These are phyloP conservation scores for Annulohypoxylon nitens DNA, from an alignment of 495 filamentous ascomycete genomes.

Conservation along the genomic window DNA sequence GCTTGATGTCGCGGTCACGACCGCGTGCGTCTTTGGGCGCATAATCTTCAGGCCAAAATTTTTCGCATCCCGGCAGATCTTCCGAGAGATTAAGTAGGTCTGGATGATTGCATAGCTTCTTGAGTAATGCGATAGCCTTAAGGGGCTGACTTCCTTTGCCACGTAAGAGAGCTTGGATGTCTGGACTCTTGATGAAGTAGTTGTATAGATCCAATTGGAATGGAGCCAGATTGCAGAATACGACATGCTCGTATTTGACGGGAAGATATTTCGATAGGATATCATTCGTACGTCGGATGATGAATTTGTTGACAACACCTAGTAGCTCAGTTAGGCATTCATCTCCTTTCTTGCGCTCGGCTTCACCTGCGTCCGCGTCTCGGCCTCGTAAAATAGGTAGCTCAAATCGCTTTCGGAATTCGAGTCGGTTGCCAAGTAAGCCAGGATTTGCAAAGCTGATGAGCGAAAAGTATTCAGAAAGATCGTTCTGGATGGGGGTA, in stretches of 20 bases:
- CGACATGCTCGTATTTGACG: constrained; percentile 99
- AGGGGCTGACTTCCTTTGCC: constrained; percentile 97
- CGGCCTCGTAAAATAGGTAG: constrained; percentile 92
- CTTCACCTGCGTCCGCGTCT: constrained; percentile 89
- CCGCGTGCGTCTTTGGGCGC: constrained; percentile 87
- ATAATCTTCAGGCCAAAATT: constrained; percentile 88
- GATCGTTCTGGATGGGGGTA: constrained; percentile 97
- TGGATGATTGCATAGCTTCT: constrained; percentile 99
- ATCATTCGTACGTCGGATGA: constrained; percentile 98
- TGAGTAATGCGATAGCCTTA: constrained; percentile 95
- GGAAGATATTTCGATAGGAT: constrained; percentile 98
- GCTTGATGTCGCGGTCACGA: constrained; percentile 90
- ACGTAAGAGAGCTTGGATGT: constrained; percentile 90
- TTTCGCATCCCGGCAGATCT: constrained; percentile 90
- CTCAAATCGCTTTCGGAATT: constrained; percentile 96
- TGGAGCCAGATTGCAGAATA: constrained; percentile 96
- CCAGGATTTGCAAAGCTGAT: constrained; percentile 98
- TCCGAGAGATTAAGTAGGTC: constrained; percentile 87
- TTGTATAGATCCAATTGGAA: constrained; percentile 96
- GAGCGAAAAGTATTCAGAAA: constrained; percentile 96
- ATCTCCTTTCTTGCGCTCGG: constrained; percentile 85
- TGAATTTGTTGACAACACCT: constrained; percentile 94
- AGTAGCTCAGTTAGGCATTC: constrained; percentile 86
- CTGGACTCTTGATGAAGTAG: constrained; percentile 94
- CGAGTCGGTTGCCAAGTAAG: constrained; percentile 85